Evolutionary conservation across 2,329 filamentous ascomycete species (phyloP), one percentile per base, ranked within the genome.

Genomic region (Cytospora chrysosperma): DNA sequence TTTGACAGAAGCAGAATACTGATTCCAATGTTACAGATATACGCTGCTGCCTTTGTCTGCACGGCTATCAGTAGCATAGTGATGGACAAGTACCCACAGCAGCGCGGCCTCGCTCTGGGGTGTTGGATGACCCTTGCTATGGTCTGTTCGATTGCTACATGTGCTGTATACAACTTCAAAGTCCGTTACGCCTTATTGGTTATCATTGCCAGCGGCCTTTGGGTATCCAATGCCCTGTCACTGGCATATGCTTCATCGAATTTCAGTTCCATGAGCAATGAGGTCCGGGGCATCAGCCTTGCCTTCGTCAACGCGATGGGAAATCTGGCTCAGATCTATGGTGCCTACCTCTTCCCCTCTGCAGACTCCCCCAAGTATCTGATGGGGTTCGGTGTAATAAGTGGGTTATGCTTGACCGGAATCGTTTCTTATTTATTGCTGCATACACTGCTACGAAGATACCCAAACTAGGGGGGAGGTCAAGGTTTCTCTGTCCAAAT

Each of bases 241-340:
- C 74, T 86, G 21, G 78, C 81, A 0, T 85, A 81, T 62, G 81
- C 80, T 0, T 81, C 81, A 4, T 79, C 80, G 0, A 81, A 80
- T 0, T 85, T 86, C 68, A 77, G 77, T 1, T 70, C 73, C 21
- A 79, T 85, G 77, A 74, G 75, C 24, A 77, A 76, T 0, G 81
- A 85, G 66, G 77, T 78, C 3, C 72, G 82, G n/a, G 82, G 77
- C 17, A 77, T 86, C n/a, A 76, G 76, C 3, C 70, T 85, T 26
- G 82, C 82, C 1, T 70, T 84, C 12, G 79, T 85, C 47, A 84
- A 85, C 66, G 80, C 81, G 0, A 74, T 85, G 69, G 82, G 81
- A 4, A 85, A 85, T 65, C 69, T 84, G 13, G 80, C 82, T 0
- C 80, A 83, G 65, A 85, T 86, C 21, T 85, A 85, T 65, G 82